These are phyloP conservation scores for Talaromyces verruculosus DNA, from an alignment of 2,329 filamentous ascomycete species.

Conservation along the genomic window DNA sequence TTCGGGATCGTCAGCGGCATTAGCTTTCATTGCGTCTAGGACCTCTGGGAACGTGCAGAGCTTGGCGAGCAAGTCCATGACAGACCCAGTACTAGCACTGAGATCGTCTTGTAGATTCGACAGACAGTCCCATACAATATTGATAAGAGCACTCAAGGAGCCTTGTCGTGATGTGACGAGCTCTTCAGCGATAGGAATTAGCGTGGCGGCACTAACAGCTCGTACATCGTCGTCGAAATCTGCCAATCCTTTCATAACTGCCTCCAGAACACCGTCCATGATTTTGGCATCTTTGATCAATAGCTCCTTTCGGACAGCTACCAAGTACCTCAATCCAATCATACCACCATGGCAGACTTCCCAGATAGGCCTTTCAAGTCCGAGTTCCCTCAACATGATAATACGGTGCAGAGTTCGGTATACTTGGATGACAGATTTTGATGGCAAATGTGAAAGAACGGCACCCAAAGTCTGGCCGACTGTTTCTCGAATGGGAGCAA, in stretches of 20 bases:
- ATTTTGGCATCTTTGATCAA: slow-evolving; percentile 78
- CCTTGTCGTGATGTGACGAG: slow-evolving; percentile 81
- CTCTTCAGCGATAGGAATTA: slow-evolving; percentile 94
- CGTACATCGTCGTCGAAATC: slow-evolving; percentile 94
- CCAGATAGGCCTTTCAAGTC: slow-evolving; percentile 75
- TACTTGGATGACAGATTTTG: slow-evolving; percentile 75
- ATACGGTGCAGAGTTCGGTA: slow-evolving; percentile 83
- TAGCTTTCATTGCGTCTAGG: slow-evolving; percentile 87
- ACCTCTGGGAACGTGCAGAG: slow-evolving; percentile 94
- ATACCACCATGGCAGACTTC: slow-evolving; percentile 97
- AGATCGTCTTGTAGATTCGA: slow-evolving; percentile 96
- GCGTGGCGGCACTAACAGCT: slow-evolving; percentile 92
- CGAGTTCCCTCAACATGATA: slow-evolving; percentile 84
- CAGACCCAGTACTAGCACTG: slow-evolving; percentile 93
- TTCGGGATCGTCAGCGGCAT: slow-evolving; percentile 77
- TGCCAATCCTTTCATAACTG: slow-evolving; percentile 91
- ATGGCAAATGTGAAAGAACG: slow-evolving; percentile 77
- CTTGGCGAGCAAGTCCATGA: slow-evolving; percentile 96
- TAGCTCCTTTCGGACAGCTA: slow-evolving; percentile 90
- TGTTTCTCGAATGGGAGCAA: slow-evolving; percentile 92
- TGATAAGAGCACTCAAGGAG: slow-evolving; percentile 77
- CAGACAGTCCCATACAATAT: slow-evolving; percentile 95
- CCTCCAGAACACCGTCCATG: slow-evolving; percentile 87
- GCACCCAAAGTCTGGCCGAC: slow-evolving; percentile 92
- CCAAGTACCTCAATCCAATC: slow-evolving; percentile 92